A percentile compares a stretch with the other conserved stretches of the same genome.
These are phyloP conservation scores for Penicillium rolfsii DNA, from an alignment of 2,329 filamentous ascomycete species.

Conservation along the genomic window DNA sequence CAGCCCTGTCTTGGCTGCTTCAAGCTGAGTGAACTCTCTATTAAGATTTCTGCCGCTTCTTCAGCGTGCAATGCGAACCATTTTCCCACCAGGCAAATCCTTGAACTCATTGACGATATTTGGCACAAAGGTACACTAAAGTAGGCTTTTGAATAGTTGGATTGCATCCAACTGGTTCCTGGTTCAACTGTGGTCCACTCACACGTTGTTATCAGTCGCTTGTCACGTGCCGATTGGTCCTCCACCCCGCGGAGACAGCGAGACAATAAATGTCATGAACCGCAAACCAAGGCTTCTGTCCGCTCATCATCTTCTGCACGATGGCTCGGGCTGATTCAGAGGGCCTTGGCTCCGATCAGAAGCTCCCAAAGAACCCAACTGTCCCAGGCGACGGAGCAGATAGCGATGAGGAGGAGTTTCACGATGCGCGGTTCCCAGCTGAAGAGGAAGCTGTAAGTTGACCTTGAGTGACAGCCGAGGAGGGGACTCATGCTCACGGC, in stretches of 20 bases:
- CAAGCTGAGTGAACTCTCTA: no score
- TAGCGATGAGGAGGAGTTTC: slow-evolving; percentile 46
- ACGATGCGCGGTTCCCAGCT: slow-evolving; percentile 50
- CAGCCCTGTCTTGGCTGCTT: no score
- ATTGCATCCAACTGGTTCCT: not conserved
- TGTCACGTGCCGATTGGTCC: not conserved
- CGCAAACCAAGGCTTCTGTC: not conserved
- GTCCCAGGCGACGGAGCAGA: slow-evolving; percentile 33
- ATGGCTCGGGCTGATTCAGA: slow-evolving; percentile 19
- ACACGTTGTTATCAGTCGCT: no score
- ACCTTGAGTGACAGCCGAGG: not conserved
- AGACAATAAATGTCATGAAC: not conserved
- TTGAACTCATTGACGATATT: no score
- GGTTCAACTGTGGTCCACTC: no score
- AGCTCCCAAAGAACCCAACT: slow-evolving; percentile 10
- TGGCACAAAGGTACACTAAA: no score
- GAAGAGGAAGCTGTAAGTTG: slow-evolving; percentile 52
- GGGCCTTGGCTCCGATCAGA: slow-evolving; percentile 2
- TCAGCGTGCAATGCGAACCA: not conserved
- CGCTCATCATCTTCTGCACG: slow-evolving; percentile 21
- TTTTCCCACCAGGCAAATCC: no score
- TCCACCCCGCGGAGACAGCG: not conserved
- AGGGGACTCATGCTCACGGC: slow-evolving; percentile 12
- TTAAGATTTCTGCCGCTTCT: not conserved
- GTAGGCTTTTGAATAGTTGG: no score